Conservation (phyloP, 1,284 basidiomycete species). For the Trichosporon asahii region DNA sequence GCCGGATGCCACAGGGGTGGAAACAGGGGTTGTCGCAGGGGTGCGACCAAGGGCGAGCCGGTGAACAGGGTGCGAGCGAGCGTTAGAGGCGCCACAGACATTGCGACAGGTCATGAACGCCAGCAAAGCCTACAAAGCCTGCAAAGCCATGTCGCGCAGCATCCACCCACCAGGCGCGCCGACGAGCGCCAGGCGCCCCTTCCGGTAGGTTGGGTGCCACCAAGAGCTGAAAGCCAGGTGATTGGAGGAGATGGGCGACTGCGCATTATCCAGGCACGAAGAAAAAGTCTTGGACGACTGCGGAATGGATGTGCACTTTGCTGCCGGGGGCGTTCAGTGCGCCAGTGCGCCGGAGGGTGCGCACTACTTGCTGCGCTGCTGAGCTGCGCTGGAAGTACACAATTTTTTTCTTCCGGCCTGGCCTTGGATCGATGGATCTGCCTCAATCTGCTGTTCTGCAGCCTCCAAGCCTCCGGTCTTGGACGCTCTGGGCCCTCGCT, state of each 20-base stretch:
- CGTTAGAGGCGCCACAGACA: background rate
- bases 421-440: background rate
- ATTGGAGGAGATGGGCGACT: background rate
- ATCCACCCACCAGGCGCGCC: too few relatives aligned
- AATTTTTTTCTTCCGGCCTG: background rate
- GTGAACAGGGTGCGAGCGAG: background rate
- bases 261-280: background rate
- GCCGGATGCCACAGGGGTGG: too few relatives aligned
- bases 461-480: too few relatives aligned
- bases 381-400: background rate
- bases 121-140: too few relatives aligned
- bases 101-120: background rate
- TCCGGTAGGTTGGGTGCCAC: too few relatives aligned
- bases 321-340: too few relatives aligned
- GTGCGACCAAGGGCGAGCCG: too few relatives aligned
- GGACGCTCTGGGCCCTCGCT: background rate
- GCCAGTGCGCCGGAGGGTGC: background rate
- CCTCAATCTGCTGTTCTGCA: too few relatives aligned
- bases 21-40: too few relatives aligned
- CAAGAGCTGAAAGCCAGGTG: too few relatives aligned
- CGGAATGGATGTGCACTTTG: background rate
- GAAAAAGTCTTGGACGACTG: background rate
- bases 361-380: background rate
- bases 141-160: too few relatives aligned
- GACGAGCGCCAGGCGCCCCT: too few relatives aligned